These are phyloP conservation scores for Crithidia mellificae DNA, from an alignment of 208 protist species.

Conservation along the genomic window DNA sequence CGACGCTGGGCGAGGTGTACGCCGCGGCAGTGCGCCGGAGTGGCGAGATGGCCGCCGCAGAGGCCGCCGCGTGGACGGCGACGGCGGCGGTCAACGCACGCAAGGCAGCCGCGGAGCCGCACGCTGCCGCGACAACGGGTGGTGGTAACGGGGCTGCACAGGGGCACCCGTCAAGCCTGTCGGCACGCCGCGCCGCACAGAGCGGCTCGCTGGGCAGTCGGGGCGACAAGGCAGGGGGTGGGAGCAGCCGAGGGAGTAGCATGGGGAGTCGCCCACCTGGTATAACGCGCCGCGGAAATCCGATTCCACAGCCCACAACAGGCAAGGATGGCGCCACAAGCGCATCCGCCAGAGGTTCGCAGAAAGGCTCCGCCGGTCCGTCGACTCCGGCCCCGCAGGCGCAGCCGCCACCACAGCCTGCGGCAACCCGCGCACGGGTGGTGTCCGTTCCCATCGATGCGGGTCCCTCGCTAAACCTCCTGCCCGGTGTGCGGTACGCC, in stretches of 20 bases:
- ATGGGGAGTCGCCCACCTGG: not conserved
- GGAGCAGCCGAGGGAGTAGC: slow-evolving; percentile 4
- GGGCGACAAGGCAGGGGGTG: not conserved
- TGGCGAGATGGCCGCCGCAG: not conserved
- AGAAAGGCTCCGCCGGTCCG: not conserved
- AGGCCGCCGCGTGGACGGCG: not conserved
- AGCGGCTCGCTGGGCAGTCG: not conserved
- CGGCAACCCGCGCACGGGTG: not conserved
- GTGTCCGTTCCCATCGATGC: slow-evolving; percentile 29
- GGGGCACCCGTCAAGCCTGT: not conserved
- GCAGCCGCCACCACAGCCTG: not conserved
- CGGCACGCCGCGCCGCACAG: not conserved
- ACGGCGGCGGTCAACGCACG: not conserved
- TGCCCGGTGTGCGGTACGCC: slow-evolving; percentile 31
- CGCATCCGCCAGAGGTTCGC: not conserved
- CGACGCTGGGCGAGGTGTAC: slow-evolving; percentile 50
- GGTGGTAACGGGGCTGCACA: not conserved
- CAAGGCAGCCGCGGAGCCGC: not conserved
- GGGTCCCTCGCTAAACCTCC: slow-evolving; percentile 7
- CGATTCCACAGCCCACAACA: not conserved
- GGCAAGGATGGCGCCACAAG: not conserved
- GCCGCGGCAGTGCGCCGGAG: slow-evolving; percentile 32
- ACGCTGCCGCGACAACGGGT: not conserved
- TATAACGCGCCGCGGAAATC: not conserved
- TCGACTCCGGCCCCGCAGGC: not conserved